phyloP scores from a whole-genome alignment of 768 basidiomycete genomes.

The Piloderma croceum region DNA sequence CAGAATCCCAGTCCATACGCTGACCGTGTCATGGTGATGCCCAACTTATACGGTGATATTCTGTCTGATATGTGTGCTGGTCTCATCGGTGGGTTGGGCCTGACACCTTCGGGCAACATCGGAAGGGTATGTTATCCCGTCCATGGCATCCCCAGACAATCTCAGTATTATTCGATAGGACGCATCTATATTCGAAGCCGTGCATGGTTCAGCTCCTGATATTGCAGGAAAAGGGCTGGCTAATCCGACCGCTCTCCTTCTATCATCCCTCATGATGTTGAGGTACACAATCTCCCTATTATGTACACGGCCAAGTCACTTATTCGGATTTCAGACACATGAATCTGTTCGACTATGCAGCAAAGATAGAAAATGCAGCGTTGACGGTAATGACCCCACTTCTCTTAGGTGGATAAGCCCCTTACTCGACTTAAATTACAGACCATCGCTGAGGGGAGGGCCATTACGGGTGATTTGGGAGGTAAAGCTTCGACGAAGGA shows the following conservation, averaged over 20 bases:
- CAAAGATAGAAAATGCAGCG: conserved; percentile 88
- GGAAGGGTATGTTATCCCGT: conserved; percentile 58
- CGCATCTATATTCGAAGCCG: conserved; percentile 99
- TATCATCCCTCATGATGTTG: conserved; percentile 97
- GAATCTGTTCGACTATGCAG: conserved; percentile 77
- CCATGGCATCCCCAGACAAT: conserved; percentile 10
- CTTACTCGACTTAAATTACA: conserved; percentile 26
- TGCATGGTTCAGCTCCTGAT: conserved; percentile 99
- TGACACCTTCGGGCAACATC: conserved; percentile 97
- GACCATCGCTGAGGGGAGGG: conserved; percentile 97
- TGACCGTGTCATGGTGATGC: conserved; percentile 99
- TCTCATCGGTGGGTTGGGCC: conserved; percentile 93
- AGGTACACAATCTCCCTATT: conserved; percentile 50
- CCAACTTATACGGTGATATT: conserved; percentile 94
- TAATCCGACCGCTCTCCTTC: conserved; percentile 97
- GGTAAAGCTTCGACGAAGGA: conserved; percentile 87
- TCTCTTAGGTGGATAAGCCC: not conserved
- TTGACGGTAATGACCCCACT: conserved; percentile 59
- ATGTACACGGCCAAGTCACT: no score
- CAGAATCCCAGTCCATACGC: conserved; percentile 91
- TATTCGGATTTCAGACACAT: conserved; percentile 66
- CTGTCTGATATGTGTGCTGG: conserved; percentile 98
- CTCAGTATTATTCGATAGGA: conserved; percentile 50
- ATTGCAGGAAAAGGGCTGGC: conserved; percentile 94
- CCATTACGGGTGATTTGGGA: conserved; percentile 92